These are phyloP conservation scores for Neurospora sp. DNA, from an alignment of 495 filamentous ascomycete species.

Conservation along the genomic window DNA sequence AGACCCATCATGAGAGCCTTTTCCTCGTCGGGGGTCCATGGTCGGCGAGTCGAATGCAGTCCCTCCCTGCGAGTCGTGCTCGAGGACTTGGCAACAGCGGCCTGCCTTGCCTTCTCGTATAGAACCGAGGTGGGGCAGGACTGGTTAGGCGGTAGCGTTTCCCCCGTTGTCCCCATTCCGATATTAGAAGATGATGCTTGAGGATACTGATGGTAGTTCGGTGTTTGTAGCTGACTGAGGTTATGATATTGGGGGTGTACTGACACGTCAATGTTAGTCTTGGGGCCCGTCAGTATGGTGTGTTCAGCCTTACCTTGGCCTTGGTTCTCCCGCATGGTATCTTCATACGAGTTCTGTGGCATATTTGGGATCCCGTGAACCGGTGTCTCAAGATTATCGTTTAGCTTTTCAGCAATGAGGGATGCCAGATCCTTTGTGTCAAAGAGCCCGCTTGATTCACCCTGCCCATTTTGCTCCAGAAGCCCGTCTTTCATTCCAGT, in stretches of 20 bases:
- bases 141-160: constrained; percentile 53
- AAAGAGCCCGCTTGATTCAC: constrained; percentile 2
- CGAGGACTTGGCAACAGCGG: constrained; percentile 69
- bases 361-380: constrained; percentile 11
- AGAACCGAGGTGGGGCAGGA: constrained; percentile 67
- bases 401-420: constrained; percentile 17
- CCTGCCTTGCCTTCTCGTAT: constrained; percentile 73
- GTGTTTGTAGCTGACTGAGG: constrained; percentile 6
- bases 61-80: constrained; percentile 64
- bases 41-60: constrained; percentile 71
- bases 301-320: neutral
- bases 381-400: constrained; percentile 2
- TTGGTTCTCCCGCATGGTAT: neutral
- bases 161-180: constrained; percentile 2
- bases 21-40: constrained; percentile 87
- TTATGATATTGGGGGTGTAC: constrained; percentile 13
- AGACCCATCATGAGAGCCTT: constrained; percentile 86
- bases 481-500: constrained; percentile 5
- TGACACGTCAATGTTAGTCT: neutral
- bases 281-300: constrained; percentile 8
- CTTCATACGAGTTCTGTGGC: neutral
- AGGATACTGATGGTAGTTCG: constrained; percentile 14
- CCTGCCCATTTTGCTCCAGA: neutral
- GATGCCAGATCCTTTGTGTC: constrained; percentile 15
- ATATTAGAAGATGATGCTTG: constrained; percentile 2